These are phyloP conservation scores for Fibroporia radiculosa DNA, from an alignment of 768 basidiomycete genomes.

Conservation along the genomic window DNA sequence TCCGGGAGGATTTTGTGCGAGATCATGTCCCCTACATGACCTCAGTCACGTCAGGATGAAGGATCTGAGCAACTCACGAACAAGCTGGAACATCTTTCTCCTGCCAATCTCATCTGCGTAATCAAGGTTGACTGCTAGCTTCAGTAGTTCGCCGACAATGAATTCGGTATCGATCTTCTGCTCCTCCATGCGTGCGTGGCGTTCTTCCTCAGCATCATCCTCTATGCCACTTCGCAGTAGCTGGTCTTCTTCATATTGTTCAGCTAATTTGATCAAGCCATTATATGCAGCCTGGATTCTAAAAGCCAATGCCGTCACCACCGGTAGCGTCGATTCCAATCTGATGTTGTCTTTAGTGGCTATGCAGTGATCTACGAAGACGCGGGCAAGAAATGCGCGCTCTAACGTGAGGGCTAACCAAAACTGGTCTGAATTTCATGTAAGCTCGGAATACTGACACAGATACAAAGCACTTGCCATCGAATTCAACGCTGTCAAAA, in stretches of 20 bases:
- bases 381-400: constrained; percentile 72
- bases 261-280: constrained; percentile 37
- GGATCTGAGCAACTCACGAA: constrained; percentile 43
- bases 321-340: constrained; percentile 69
- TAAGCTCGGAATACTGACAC: neutral
- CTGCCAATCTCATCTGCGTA: constrained; percentile 90
- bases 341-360: constrained; percentile 49
- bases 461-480: constrained; percentile 36
- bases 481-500: constrained; percentile 61
- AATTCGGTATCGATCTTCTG: constrained; percentile 47
- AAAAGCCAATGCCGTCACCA: constrained; percentile 77
- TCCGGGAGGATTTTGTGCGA: constrained; percentile 64
- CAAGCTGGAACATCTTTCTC: constrained; percentile 78
- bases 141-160: constrained; percentile 74
- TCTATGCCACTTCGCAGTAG: constrained; percentile 20
- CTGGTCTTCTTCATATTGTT: constrained; percentile 29
- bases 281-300: constrained; percentile 68
- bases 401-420: constrained; percentile 70
- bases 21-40: constrained; percentile 66
- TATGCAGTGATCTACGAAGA: constrained; percentile 75
- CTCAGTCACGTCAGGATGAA: constrained; percentile 1
- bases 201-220: constrained; percentile 27
- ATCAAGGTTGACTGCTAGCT: constrained; percentile 72
- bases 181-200: constrained; percentile 35
- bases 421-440: constrained; percentile 45